Evolutionary conservation across 495 filamentous ascomycete genomes (phyloP).

Genomic region (Xylaria grammica): DNA sequence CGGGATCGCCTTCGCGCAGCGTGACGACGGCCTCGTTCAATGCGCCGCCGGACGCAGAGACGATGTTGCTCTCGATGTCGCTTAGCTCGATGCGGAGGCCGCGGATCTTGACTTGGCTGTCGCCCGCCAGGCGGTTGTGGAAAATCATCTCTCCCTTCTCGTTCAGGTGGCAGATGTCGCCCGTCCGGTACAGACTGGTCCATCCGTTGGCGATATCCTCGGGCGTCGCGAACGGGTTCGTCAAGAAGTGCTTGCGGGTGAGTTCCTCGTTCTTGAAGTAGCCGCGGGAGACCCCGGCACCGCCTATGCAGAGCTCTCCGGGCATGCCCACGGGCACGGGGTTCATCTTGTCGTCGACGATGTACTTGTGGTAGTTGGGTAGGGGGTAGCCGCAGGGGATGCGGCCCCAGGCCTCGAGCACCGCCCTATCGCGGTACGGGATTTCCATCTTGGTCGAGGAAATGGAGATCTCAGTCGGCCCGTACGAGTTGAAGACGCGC

Average conservation of each 20-base stretch:
- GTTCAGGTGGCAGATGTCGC: conserved; percentile 40
- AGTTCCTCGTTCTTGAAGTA: conserved; percentile 38
- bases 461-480: conserved; percentile 38
- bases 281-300: conserved; percentile 39
- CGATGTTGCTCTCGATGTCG: conserved; percentile 43
- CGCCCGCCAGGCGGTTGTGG: conserved; percentile 42
- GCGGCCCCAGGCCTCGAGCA: background rate
- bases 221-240: conserved; percentile 47
- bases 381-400: conserved; percentile 22
- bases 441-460: conserved; percentile 20
- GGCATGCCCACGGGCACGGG: conserved; percentile 43
- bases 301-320: conserved; percentile 48
- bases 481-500: conserved; percentile 39
- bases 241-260: conserved; percentile 40
- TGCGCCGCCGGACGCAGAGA: conserved; percentile 21
- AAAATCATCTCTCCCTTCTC: conserved; percentile 41
- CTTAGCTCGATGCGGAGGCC: conserved; percentile 46
- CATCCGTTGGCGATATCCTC: conserved; percentile 43
- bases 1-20: conserved; percentile 38
- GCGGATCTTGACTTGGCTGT: conserved; percentile 47
- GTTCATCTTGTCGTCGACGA: conserved; percentile 49
- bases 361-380: conserved; percentile 45
- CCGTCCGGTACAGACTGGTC: conserved; percentile 45
- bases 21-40: conserved; percentile 20
- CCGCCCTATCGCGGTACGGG: background rate